A percentile compares a stretch with the other conserved stretches of the same genome.
phyloP scores from a whole-genome alignment of 371 early-diverging fungal species.

The Lichtheimia ornata region DNA sequence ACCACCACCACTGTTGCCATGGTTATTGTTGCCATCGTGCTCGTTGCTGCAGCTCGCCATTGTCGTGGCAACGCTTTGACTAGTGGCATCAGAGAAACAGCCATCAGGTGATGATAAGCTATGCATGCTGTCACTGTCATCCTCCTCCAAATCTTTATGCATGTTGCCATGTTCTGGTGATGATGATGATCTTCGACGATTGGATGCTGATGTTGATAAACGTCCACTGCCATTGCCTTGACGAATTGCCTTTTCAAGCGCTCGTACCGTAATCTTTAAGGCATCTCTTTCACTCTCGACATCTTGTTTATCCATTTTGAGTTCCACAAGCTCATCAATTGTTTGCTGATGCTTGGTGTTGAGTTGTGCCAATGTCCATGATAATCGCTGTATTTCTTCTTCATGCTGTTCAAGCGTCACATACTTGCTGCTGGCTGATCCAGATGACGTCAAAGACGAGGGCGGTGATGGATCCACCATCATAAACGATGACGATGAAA shows the following conservation, averaged over 20 bases:
- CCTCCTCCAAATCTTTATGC: neutral
- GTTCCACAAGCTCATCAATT: constrained; percentile 26
- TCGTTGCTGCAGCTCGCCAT: constrained; percentile 5
- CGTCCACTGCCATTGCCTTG: too few species aligned
- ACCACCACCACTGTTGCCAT: constrained; percentile 3
- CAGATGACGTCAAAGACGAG: neutral
- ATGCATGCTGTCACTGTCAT: constrained; percentile 3
- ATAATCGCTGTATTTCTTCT: constrained; percentile 14
- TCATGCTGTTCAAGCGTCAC: constrained; percentile 13
- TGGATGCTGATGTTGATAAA: neutral
- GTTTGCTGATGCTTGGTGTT: constrained; percentile 18
- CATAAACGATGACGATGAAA: constrained; percentile 1
- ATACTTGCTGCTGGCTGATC: neutral
- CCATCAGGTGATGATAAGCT: constrained; percentile 2
- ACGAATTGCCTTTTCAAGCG: constrained; percentile 26
- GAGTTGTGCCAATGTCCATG: constrained; percentile 5
- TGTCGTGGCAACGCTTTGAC: constrained; percentile 4
- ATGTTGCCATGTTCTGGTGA: neutral
- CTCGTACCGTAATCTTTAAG: constrained; percentile 36
- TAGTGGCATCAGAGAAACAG: constrained; percentile 16
- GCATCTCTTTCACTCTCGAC: constrained; percentile 43
- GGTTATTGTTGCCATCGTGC: constrained; percentile 4
- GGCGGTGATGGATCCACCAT: neutral
- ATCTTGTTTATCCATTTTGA: constrained; percentile 40
- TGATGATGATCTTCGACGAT: neutral